Evolutionary conservation across 2,329 filamentous ascomycete species (phyloP).

Genomic region (Pseudogymnoascus sp.): DNA sequence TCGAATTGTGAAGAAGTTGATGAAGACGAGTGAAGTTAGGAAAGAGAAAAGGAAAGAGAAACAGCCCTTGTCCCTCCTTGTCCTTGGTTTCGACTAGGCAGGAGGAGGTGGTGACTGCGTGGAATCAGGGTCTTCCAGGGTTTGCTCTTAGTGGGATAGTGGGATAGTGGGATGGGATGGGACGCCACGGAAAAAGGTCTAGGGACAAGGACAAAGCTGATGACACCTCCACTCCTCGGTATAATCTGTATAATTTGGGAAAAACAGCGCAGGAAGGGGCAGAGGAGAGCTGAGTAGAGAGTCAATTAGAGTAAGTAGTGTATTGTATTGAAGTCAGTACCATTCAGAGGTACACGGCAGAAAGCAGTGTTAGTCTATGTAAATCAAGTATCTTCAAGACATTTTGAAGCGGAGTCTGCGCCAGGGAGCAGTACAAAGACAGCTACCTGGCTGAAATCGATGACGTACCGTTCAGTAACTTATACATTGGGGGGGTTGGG

Average conservation of each 20-base stretch:
- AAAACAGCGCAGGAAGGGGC: not conserved
- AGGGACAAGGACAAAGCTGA: not conserved
- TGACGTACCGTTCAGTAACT: not conserved
- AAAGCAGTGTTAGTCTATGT: not conserved
- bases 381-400: constrained; percentile 1
- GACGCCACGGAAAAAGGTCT: not conserved
- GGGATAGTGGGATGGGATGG: not conserved
- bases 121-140: constrained; percentile 1
- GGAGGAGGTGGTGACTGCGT: not conserved
- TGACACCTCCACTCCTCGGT: not conserved
- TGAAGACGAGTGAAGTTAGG: not conserved
- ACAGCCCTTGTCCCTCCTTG: not conserved
- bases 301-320: not conserved
- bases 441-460: not conserved
- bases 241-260: not conserved
- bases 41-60: not conserved
- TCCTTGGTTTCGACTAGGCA: not conserved
- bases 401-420: not conserved
- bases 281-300: not conserved
- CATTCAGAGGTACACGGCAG: not conserved
- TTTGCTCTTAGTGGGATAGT: not conserved
- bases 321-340: not conserved
- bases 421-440: not conserved
- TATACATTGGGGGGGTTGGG: not conserved
- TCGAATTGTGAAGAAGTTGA: not conserved